Percentiles rank a stretch among this genome's conserved stretches.
Conservation (phyloP, 148 eudicot species). For the Camellia granthamiana region DNA sequence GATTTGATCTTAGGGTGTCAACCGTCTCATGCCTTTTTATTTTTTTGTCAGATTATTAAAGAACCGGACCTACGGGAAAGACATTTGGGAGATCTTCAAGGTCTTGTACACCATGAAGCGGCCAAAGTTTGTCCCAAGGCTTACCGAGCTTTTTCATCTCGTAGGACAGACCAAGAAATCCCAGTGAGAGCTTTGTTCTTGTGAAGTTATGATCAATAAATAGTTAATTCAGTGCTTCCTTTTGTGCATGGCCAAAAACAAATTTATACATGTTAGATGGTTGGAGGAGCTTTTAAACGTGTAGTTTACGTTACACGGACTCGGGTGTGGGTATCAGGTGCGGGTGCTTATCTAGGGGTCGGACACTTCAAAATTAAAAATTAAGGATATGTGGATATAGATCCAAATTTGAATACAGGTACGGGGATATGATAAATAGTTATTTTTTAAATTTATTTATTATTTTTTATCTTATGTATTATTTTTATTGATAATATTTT, state of each 20-base stretch:
- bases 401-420: no score
- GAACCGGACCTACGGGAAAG: slow-evolving; percentile 72
- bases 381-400: no score
- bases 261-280: neutral
- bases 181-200: slow-evolving; percentile 49
- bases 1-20: neutral
- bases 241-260: neutral
- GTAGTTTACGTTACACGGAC: no score
- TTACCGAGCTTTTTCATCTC: slow-evolving; percentile 55
- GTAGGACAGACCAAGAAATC: slow-evolving; percentile 55
- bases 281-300: neutral
- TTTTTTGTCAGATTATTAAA: slow-evolving; percentile 50
- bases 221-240: neutral
- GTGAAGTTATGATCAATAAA: neutral
- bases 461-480: no score
- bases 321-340: no score
- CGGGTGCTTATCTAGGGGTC: no score
- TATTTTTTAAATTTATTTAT: no score
- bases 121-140: slow-evolving; percentile 50
- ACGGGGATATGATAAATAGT: no score
- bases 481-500: no score
- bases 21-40: slow-evolving; percentile 4
- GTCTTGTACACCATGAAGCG: slow-evolving; percentile 47
- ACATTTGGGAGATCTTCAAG: slow-evolving; percentile 91
- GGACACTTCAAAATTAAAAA: no score